A percentile compares a stretch with the other conserved stretches of the same genome.
Evolutionary conservation across 768 basidiomycete genomes (phyloP).

Genomic region (Calocybe indica): DNA sequence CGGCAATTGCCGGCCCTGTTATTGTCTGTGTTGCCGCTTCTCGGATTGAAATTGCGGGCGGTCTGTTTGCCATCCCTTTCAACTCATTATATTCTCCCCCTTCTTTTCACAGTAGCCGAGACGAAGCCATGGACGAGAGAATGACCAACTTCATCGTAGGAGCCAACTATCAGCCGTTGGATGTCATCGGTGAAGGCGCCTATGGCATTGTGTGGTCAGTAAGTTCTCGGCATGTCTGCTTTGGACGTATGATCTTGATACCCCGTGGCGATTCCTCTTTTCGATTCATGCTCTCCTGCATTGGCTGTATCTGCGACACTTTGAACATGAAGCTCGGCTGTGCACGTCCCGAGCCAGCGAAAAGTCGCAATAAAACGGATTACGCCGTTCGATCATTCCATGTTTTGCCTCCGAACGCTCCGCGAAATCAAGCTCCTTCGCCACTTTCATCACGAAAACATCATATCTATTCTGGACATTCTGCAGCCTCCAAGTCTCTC

Average conservation of each 20-base stretch:
- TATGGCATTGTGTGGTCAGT: constrained; percentile 82
- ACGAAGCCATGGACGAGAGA: constrained; percentile 12
- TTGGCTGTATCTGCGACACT: constrained; percentile 8
- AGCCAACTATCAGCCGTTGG: constrained; percentile 62
- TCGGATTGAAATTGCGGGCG: constrained; percentile 1
- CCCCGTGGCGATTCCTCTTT: background rate
- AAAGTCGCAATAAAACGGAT: constrained; percentile 97
- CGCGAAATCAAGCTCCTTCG: constrained; percentile 91
- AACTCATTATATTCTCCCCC: background rate
- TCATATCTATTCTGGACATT: constrained; percentile 95
- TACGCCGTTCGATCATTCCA: constrained; percentile 89
- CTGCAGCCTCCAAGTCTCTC: constrained; percentile 72
- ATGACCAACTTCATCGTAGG: constrained; percentile 44
- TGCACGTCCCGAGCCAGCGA: constrained; percentile 70
- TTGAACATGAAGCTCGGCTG: constrained; percentile 48
- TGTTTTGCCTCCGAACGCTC: constrained; percentile 84
- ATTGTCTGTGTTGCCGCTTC: background rate
- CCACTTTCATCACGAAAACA: constrained; percentile 81
- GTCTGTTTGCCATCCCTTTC: background rate
- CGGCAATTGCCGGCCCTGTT: constrained; percentile 1
- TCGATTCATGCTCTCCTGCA: constrained; percentile 3
- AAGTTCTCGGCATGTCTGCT: background rate
- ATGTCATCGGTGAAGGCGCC: constrained; percentile 91
- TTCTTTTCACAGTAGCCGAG: background rate
- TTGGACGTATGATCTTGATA: no score